Percentiles rank a stretch among this genome's conserved stretches.
Evolutionary conservation across 2,329 filamentous ascomycete genomes (phyloP).

Genomic region (Boeremia exigua): DNA sequence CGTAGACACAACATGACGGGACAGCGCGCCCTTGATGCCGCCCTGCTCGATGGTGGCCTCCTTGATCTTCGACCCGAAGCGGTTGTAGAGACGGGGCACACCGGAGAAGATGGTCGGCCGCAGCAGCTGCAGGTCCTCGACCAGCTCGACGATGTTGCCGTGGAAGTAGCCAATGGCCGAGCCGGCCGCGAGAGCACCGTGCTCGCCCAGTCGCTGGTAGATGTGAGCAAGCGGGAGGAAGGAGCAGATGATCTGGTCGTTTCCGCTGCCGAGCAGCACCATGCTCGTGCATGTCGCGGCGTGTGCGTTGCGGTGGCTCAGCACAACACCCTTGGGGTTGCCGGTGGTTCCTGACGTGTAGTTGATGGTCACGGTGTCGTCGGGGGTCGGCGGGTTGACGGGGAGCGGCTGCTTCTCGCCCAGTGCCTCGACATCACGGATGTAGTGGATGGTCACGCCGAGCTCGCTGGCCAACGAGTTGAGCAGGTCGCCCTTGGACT

Average conservation of each 20-base stretch:
- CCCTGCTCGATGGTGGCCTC: slow-evolving; percentile 77
- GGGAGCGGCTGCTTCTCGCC: slow-evolving; percentile 73
- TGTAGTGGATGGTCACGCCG: slow-evolving; percentile 79
- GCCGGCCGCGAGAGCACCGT: slow-evolving; percentile 73
- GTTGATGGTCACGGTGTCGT: slow-evolving; percentile 87
- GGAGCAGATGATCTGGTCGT: slow-evolving; percentile 74
- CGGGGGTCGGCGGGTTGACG: slow-evolving; percentile 72
- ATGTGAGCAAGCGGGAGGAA: slow-evolving; percentile 96
- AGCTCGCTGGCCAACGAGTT: slow-evolving; percentile 74
- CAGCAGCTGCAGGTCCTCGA: slow-evolving; percentile 90
- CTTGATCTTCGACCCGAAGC: slow-evolving; percentile 84
- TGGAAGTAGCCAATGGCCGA: slow-evolving; percentile 89
- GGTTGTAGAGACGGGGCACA: slow-evolving; percentile 90
- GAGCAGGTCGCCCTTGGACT: slow-evolving; percentile 80
- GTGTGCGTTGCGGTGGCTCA: slow-evolving; percentile 83
- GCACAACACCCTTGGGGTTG: slow-evolving; percentile 79
- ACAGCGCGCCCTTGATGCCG: slow-evolving; percentile 81
- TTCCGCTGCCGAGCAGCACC: slow-evolving; percentile 57
- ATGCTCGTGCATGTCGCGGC: slow-evolving; percentile 71
- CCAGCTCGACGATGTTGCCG: slow-evolving; percentile 82
- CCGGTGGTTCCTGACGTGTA: slow-evolving; percentile 89
- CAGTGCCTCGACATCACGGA: slow-evolving; percentile 80
- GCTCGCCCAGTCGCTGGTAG: slow-evolving; percentile 84
- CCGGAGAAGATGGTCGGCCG: slow-evolving; percentile 84
- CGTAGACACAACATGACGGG: slow-evolving; percentile 76